phyloP scores from a whole-genome alignment of 2,329 filamentous ascomycete genomes.

The Fragosphaeria purpurea region DNA sequence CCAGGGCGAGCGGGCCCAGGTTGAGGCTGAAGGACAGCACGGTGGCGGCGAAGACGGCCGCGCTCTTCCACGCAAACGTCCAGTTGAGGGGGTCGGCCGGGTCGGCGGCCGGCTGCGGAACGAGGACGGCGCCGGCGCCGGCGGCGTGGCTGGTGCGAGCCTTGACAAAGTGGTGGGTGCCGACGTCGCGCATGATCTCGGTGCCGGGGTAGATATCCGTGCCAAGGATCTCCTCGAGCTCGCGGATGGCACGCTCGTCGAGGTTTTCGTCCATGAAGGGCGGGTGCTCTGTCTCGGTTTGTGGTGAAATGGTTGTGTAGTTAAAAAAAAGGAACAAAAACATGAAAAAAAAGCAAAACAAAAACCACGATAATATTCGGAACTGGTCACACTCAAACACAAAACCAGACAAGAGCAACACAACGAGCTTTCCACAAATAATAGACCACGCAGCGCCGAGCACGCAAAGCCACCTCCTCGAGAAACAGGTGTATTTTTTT shows the following conservation, averaged over 20 bases:
- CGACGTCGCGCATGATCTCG: constrained; percentile 41
- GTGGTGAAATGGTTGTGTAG: no score
- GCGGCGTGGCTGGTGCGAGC: constrained; percentile 25
- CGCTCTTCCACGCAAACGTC: constrained; percentile 35
- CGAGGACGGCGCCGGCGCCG: constrained; percentile 30
- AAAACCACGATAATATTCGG: no score
- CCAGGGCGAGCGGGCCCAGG: constrained; percentile 29
- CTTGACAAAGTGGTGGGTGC: constrained; percentile 55
- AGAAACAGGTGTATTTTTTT: no score
- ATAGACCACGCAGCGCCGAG: no score
- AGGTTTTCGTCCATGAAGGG: constrained; percentile 7
- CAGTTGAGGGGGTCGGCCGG: constrained; percentile 40
- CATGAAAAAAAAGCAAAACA: background rate
- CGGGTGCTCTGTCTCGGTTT: no score
- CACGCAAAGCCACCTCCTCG: no score
- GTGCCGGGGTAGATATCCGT: constrained; percentile 23
- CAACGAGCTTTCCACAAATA: no score
- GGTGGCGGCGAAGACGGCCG: constrained; percentile 21
- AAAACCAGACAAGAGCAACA: no score
- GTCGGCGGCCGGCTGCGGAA: constrained; percentile 37
- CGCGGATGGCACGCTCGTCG: constrained; percentile 6
- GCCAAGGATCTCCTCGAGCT: constrained; percentile 6
- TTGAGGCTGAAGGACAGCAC: constrained; percentile 32
- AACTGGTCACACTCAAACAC: no score
- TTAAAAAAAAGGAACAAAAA: background rate